Base-by-base conservation (phyloP, 116 monocot species). In the Cymodocea nodosa region DNA sequence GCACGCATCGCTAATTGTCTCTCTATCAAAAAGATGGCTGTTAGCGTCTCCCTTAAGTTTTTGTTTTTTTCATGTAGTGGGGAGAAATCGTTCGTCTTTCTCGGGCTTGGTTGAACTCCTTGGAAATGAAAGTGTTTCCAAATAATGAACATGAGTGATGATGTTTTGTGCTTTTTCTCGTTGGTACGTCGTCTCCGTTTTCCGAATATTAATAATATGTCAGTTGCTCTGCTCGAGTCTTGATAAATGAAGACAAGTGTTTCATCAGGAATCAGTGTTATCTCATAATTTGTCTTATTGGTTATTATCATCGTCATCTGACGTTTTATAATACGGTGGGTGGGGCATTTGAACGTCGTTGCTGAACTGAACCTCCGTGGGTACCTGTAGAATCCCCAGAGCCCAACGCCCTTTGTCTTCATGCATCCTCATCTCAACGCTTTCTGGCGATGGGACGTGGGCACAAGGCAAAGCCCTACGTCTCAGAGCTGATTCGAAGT, bases 91-190 rank as follows among this genome's bases (percentile, higher is more conserved):
- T 62, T 15, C 23, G 18, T 35, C 58, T 69, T 69, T 69, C 48
- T 58, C 16, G 69, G 69, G 69, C 7, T 69, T 20, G 44, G 69
- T 35, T 59, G 20, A 3, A 22, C 61, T 70, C 61, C 70, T 70
- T 51, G 70, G 70, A 70, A 60, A 70, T 61, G 70, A 70, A 60
- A 70, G 70, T 70, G 70, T 70, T 60, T 60, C 51, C 50, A 62
- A 70, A 52, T 57, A 6, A 61, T 51, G 51, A 59, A 70, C 59
- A 59, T 3, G 61, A 70, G 70, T 35, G 23, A 51, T 70, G 35
- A 51, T 70, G 35, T 23, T 39, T 19, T 56, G 4, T 39, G 7
- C 2, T 34, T 20, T 36, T 51, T 61, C 23, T 20, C 24, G 51
- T 34, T 30, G 7, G 1, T 44, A 44, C 8, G 30, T 3, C 30